A percentile compares a stretch with the other conserved stretches of the same genome.
Evolutionary conservation across 2,329 filamentous ascomycete species (phyloP).

Genomic region (Aspergillus quadrilineatus): DNA sequence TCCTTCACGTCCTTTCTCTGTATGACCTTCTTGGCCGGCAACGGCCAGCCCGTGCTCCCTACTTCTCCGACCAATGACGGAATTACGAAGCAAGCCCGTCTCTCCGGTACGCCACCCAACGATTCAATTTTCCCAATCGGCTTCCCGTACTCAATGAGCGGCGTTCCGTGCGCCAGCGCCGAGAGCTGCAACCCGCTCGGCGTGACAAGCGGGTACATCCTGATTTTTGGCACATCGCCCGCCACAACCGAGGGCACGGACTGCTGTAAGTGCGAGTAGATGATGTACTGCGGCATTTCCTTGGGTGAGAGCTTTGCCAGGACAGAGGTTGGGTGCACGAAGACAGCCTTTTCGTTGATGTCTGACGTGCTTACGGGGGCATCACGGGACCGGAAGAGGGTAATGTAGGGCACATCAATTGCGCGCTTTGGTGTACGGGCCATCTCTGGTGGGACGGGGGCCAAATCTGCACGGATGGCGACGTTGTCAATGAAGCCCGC

Average conservation of each 20-base stretch:
- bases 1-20: conserved; percentile 71
- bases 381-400: conserved; percentile 69
- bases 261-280: conserved; percentile 83
- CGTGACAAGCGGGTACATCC: conserved; percentile 85
- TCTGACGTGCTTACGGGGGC: conserved; percentile 36
- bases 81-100: conserved; percentile 78
- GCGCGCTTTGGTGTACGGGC: conserved; percentile 73
- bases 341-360: conserved; percentile 67
- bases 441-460: conserved; percentile 68
- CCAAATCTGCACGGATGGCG: conserved; percentile 85
- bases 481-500: conserved; percentile 93
- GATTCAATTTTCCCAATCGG: conserved; percentile 77
- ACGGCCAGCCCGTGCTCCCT: conserved; percentile 73
- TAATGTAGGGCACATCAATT: conserved; percentile 88
- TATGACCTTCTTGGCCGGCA: conserved; percentile 79
- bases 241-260: conserved; percentile 55
- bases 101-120: conserved; percentile 47
- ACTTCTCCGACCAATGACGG: conserved; percentile 71
- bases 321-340: conserved; percentile 81
- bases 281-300: conserved; percentile 81
- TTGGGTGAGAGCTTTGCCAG: conserved; percentile 67
- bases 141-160: conserved; percentile 80
- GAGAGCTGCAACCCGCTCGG: conserved; percentile 74
- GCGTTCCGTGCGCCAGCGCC: conserved; percentile 78
- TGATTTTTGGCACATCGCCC: conserved; percentile 65